phyloP scores from a whole-genome alignment of 129 eudicot species.

The Arctium lappa region DNA sequence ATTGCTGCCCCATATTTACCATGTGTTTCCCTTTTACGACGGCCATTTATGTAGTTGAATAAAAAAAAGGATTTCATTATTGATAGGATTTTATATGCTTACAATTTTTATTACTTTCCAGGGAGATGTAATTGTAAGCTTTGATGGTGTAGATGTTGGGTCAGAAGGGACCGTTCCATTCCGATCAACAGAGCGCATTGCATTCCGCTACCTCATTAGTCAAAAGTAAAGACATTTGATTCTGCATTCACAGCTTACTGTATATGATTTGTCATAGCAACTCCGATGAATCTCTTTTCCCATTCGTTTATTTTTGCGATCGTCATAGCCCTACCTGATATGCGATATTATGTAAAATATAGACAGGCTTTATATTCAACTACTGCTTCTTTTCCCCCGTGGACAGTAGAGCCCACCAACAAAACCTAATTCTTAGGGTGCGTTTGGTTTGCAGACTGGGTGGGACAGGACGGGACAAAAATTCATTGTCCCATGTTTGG shows the following conservation, averaged over 20 bases:
- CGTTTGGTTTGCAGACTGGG: too few relatives aligned
- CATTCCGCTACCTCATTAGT: constrained; percentile 95
- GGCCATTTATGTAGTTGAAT: background rate
- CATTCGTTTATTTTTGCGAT: background rate
- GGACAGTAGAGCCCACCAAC: background rate
- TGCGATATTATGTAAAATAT: constrained; percentile 11
- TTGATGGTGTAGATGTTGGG: constrained; percentile 77
- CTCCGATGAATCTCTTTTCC: background rate
- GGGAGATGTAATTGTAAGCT: constrained; percentile 96
- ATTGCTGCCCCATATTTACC: background rate
- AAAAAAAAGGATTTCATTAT: background rate
- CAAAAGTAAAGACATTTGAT: constrained; percentile 63
- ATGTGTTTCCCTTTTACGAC: background rate
- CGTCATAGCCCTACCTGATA: background rate
- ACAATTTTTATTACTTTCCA: constrained; percentile 24
- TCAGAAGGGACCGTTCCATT: constrained; percentile 97
- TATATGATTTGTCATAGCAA: constrained; percentile 3
- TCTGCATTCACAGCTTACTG: background rate
- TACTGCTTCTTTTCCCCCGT: background rate
- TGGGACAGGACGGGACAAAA: too few relatives aligned
- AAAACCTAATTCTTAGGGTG: background rate
- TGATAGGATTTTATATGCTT: background rate
- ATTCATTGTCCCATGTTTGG: too few relatives aligned
- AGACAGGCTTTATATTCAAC: background rate
- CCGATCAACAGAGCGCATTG: constrained; percentile 89